Base-by-base conservation (phyloP, 2,329 filamentous ascomycete species). In the Atkinsonella texensis region DNA sequence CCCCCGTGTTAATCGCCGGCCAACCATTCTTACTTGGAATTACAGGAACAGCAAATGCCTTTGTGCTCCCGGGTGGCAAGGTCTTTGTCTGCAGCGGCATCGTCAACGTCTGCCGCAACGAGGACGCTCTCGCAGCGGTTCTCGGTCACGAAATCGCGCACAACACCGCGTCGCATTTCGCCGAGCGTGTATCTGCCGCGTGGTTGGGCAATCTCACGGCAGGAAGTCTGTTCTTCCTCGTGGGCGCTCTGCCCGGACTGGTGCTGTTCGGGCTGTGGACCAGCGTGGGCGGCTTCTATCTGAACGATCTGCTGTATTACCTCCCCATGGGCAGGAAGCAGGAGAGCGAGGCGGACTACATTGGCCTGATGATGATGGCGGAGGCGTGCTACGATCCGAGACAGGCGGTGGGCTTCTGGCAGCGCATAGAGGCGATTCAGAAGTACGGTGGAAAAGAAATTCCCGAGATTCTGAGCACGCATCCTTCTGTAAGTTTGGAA, bases 81-180 rank as follows among this genome's bases (percentile, higher is more conserved):
- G 85, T 91, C 0, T 90, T 90, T 62, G 85, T 91, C 2, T 85
- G 81, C 62, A 84, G 80, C 56, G 86, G 87, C 39, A 81, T 91
- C 33, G 66, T 90, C 50, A 74, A 76, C n/a, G 69, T 88, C 20
- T 84, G 83, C 53, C 63, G 74, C 49, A 81, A 72, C 59, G 84
- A 89, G 52, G 78, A 84, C 62, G 83, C 81, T 3, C 71, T 91
- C 28, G 87, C 87, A 4, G 80, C 86, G 1, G 84, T 91, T 2
- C 71, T 91, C 13, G 84, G 85, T 13, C 87, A 90, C 66, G 87
- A 90, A 69, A 87, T 90, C 54, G 84, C 85, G 17, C 87, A 91
- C 63, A 85, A 84, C 55, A 74, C 87, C 15, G 84, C 84, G 0
- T 76, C 79, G 52, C 85, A 89, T 62, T 69, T 76, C 7, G 81